Conservation (phyloP, 192 early-diverging fungal species). For the Globomyces pollinis-pini region DNA sequence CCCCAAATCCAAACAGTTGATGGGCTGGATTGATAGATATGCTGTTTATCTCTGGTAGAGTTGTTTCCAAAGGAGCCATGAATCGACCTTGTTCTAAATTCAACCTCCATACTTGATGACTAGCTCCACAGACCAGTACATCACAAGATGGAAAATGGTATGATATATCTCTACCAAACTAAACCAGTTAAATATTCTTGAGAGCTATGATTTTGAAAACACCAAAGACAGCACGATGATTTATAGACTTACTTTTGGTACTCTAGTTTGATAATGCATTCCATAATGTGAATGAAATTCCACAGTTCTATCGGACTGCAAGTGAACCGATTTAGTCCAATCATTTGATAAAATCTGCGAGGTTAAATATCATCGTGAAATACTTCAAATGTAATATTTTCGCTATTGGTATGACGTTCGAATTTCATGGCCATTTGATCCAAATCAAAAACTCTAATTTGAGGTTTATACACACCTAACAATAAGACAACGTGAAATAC, state of each 20-base stretch:
- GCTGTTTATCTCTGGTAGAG: constrained; percentile 41
- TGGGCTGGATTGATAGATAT: constrained; percentile 82
- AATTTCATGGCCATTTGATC: constrained; percentile 95
- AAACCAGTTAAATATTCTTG: neutral
- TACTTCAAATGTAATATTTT: constrained; percentile 67
- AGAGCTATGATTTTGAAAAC: constrained; percentile 12
- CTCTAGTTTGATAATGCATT: constrained; percentile 83
- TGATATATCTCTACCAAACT: constrained; percentile 82
- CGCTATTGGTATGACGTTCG: constrained; percentile 88
- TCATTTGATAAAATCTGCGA: constrained; percentile 79
- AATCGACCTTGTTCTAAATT: constrained; percentile 94
- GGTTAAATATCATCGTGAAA: neutral
- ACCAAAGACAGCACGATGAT: neutral
- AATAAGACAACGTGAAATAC: constrained; percentile 30
- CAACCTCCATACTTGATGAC: constrained; percentile 76
- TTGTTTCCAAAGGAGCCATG: constrained; percentile 72
- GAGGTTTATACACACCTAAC: constrained; percentile 88
- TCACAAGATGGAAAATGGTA: constrained; percentile 93
- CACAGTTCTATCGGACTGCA: constrained; percentile 83
- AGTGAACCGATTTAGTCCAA: constrained; percentile 91
- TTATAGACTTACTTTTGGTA: constrained; percentile 60
- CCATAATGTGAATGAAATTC: constrained; percentile 96
- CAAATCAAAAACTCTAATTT: constrained; percentile 91
- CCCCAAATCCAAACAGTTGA: constrained; percentile 85
- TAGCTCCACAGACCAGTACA: constrained; percentile 71